Evolutionary conservation across 345 rosid genomes (phyloP).

Genomic region (Citrus sp.): DNA sequence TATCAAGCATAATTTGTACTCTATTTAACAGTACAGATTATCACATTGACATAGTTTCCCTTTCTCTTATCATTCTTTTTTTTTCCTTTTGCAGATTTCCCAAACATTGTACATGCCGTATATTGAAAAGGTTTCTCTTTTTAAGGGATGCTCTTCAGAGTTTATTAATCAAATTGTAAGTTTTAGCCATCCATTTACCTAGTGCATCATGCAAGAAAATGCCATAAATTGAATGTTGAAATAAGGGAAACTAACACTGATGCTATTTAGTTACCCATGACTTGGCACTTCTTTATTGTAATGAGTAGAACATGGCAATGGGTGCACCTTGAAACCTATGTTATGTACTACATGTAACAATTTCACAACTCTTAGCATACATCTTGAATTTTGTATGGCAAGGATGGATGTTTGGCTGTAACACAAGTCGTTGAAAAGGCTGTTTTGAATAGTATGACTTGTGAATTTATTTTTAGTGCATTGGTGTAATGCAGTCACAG

Average conservation of each 20-base stretch:
- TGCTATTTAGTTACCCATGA: background rate
- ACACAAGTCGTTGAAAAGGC: background rate
- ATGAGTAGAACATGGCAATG: too few relatives aligned
- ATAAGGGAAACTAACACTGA: background rate
- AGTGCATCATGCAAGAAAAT: background rate
- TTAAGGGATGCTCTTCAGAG: constrained; percentile 76
- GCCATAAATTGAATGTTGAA: background rate
- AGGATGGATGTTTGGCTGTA: background rate
- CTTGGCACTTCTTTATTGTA: too few relatives aligned
- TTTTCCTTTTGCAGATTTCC: constrained; percentile 52
- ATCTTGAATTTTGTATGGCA: background rate
- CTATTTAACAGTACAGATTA: constrained; percentile 1
- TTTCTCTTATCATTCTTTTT: constrained; percentile 1
- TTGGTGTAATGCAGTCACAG: background rate
- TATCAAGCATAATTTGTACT: background rate
- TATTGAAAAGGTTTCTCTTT: constrained; percentile 56
- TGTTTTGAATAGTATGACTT: background rate
- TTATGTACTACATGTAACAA: background rate
- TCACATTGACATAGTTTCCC: constrained; percentile 7
- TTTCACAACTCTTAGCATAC: background rate
- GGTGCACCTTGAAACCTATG: background rate
- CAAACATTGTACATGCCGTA: constrained; percentile 58
- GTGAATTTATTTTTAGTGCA: background rate
- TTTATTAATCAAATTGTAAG: constrained; percentile 87
- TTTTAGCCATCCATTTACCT: constrained; percentile 1